Evolutionary conservation across 2,329 filamentous ascomycete genomes (phyloP).

Genomic region (Exophiala calicioides): DNA sequence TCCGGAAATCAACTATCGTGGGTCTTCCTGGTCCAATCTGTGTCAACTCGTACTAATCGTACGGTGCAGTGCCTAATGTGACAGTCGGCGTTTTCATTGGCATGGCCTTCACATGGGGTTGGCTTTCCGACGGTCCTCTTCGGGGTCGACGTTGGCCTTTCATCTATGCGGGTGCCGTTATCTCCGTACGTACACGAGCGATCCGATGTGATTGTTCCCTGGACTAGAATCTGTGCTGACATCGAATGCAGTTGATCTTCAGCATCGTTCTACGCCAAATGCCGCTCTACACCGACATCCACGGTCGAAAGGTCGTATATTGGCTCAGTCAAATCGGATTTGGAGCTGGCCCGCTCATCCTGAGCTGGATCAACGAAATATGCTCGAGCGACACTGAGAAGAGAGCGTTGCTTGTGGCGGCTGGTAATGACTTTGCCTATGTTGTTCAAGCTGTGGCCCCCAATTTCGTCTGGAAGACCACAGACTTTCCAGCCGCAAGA

Average conservation of each 20-base stretch:
- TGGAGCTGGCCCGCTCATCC: slow-evolving; percentile 42
- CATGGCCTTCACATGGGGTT: slow-evolving; percentile 40
- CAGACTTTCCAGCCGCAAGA: slow-evolving; percentile 40
- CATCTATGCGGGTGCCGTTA: slow-evolving; percentile 40
- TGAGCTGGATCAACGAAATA: slow-evolving; percentile 42
- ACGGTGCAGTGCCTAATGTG: slow-evolving; percentile 34
- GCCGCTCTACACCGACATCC: slow-evolving; percentile 40
- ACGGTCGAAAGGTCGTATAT: slow-evolving; percentile 41
- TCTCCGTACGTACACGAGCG: slow-evolving; percentile 34
- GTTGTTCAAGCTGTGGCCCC: slow-evolving; percentile 40
- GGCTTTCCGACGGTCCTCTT: slow-evolving; percentile 40
- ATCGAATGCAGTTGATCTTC: slow-evolving; percentile 35
- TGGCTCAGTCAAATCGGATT: slow-evolving; percentile 37
- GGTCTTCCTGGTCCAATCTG: slow-evolving; percentile 15
- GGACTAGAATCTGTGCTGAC: slow-evolving; percentile 1
- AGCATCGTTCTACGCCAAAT: slow-evolving; percentile 38
- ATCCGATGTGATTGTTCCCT: background rate
- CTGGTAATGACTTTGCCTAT: slow-evolving; percentile 39
- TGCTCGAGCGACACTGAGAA: slow-evolving; percentile 36
- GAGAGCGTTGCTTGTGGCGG: slow-evolving; percentile 36
- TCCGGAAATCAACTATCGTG: slow-evolving; percentile 40
- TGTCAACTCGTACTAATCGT: slow-evolving; percentile 1
- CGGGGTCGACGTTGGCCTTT: slow-evolving; percentile 42
- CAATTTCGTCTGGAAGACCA: slow-evolving; percentile 48
- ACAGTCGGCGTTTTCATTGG: slow-evolving; percentile 41